Conservation (phyloP, 2,329 filamentous ascomycete species). For the Parascedosporium putredinis region DNA sequence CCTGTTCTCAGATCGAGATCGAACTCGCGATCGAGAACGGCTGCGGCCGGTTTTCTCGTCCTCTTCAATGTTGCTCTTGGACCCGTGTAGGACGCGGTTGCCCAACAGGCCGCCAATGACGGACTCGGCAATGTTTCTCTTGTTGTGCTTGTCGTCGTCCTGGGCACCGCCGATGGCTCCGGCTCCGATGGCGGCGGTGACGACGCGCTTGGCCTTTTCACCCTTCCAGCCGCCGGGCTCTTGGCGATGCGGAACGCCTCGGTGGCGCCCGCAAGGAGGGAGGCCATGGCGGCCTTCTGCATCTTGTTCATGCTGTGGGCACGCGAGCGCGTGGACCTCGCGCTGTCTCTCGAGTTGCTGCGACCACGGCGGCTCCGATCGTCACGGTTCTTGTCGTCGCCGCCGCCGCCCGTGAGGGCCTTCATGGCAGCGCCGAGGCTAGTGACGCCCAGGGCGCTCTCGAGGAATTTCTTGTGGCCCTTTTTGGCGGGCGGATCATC, state of each 20-base stretch:
- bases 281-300: conserved; percentile 83
- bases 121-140: conserved; percentile 74
- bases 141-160: conserved; percentile 62
- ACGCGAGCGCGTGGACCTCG: conserved; percentile 26
- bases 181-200: conserved; percentile 78
- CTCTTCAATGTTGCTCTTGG: conserved; percentile 54
- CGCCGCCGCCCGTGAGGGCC: conserved; percentile 41
- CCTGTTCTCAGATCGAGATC: conserved; percentile 37
- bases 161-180: conserved; percentile 75
- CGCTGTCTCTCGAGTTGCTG: conserved; percentile 18
- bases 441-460: conserved; percentile 51
- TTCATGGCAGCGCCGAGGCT: conserved; percentile 53
- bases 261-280: conserved; percentile 77
- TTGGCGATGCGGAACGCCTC: conserved; percentile 88
- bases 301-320: conserved; percentile 53
- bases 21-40: conserved; percentile 56
- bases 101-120: conserved; percentile 81
- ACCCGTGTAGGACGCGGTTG: conserved; percentile 76
- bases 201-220: conserved; percentile 80
- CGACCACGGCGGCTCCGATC: conserved; percentile 27
- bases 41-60: conserved; percentile 51
- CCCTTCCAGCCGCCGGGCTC: conserved; percentile 84
- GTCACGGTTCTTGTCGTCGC: conserved; percentile 23
- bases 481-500: conserved; percentile 44
- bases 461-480: conserved; percentile 54